phyloP scores from a whole-genome alignment of 2,329 filamentous ascomycete genomes.

The Ophiostoma tasmaniense region DNA sequence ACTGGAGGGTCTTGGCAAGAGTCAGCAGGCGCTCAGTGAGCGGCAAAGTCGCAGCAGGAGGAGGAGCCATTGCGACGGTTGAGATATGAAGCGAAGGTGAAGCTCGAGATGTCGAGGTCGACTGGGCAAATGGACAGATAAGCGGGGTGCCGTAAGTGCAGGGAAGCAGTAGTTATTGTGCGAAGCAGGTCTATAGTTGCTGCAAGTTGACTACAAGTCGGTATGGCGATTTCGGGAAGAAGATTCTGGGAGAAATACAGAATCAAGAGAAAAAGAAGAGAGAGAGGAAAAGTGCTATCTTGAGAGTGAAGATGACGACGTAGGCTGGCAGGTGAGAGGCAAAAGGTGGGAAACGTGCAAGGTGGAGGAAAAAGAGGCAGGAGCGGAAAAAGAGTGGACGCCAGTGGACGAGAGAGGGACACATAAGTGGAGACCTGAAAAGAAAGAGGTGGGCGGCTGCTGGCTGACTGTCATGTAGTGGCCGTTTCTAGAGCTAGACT shows the following conservation, averaged over 20 bases:
- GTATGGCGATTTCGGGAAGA: neutral
- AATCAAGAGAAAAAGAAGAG: neutral
- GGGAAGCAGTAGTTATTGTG: neutral
- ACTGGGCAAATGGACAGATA: neutral
- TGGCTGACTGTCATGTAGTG: neutral
- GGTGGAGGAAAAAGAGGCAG: slow-evolving; percentile 5
- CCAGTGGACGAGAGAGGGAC: slow-evolving; percentile 7
- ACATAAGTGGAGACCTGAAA: neutral
- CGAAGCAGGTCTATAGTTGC: neutral
- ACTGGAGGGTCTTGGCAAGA: slow-evolving; percentile 86
- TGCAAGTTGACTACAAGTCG: neutral
- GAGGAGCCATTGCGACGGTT: slow-evolving; percentile 54
- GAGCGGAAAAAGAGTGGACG: slow-evolving; percentile 8
- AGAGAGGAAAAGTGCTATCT: neutral
- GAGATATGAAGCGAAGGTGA: neutral
- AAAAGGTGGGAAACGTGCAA: slow-evolving; percentile 2
- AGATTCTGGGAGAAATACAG: neutral
- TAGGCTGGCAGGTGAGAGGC: neutral
- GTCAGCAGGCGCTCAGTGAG: slow-evolving; percentile 65
- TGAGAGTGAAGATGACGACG: neutral
- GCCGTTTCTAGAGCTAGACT: neutral
- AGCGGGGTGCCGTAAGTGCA: neutral
- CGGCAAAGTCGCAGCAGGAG: slow-evolving; percentile 60
- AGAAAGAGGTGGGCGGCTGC: slow-evolving; percentile 6
- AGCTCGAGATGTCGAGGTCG: neutral